Evolutionary conservation across 805 yeast species (phyloP), one percentile per base, ranked within the genome.

Genomic region (Metschnikowia lochheadii): DNA sequence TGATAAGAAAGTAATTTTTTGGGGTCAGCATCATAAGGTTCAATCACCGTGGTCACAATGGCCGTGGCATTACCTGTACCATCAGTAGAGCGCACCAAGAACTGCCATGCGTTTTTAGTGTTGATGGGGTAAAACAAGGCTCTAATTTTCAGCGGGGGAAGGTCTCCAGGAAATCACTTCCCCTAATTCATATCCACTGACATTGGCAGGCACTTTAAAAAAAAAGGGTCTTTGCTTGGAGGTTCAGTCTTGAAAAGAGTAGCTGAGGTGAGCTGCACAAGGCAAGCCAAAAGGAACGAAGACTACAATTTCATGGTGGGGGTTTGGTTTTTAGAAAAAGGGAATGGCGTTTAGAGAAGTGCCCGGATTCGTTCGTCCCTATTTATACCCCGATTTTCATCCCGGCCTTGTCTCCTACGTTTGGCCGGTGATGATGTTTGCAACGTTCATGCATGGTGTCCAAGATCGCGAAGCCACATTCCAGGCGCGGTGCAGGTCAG

Each of bases 11-110:
- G 44, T 5, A 63, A 33, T 44, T 61, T 62, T 14, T 44, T 39
- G 6, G 63, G 58, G 47, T 61, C 62, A 3, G 65, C 62, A 40
- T 60, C 52, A 48, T 56, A 54, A 6, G 66, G 66, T 43, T 58
- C 51, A 13, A 61, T 43, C 4, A 63, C 40, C 3, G 65, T 62
- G 7, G 65, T 60, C 11, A 61, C 58, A 17, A 58, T 51, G 6
- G 64, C 64, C 3, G 50, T 57, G 6, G 65, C 53, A 14, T 57
- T 49, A 0, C 65, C 66, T 6, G 44, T 40, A 1, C 60, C 44
- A 45, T 61, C 58, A 14, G 57, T 50, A 2, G 67, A 56, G 11
- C 66, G 56, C n/a, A 62, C 58, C 46, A 61, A 50, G 17, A 59
- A 54, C 44, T 66, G 69, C 60, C 63, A 61, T 3, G 54, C 53